These are phyloP conservation scores for Tolypocladium tundrense DNA, from an alignment of 2,329 filamentous ascomycete genomes.

Conservation along the genomic window DNA sequence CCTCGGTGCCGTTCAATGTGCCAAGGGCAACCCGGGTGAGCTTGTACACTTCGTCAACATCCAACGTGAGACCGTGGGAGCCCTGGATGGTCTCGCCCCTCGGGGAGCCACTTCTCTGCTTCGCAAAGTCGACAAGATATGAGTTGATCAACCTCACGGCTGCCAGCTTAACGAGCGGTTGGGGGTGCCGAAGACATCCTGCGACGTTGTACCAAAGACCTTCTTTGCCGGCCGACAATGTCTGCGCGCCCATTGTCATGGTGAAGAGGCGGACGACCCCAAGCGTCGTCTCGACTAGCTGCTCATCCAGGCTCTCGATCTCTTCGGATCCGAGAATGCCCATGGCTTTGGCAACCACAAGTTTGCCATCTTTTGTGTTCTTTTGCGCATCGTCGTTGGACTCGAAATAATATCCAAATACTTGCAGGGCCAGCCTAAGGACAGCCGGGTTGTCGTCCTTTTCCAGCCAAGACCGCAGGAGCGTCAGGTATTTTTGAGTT, in stretches of 20 bases:
- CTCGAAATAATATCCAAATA: slow-evolving; percentile 77
- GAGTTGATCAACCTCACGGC: slow-evolving; percentile 63
- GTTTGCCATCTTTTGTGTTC: slow-evolving; percentile 57
- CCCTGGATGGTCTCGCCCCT: slow-evolving; percentile 52
- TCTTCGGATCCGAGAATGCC: slow-evolving; percentile 45
- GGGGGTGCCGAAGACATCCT: slow-evolving; percentile 59
- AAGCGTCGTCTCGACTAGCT: slow-evolving; percentile 65
- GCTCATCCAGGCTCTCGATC: slow-evolving; percentile 47
- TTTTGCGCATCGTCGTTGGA: slow-evolving; percentile 46
- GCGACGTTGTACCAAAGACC: slow-evolving; percentile 63
- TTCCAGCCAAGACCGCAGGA: slow-evolving; percentile 67
- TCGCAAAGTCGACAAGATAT: slow-evolving; percentile 74
- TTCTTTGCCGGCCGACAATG: slow-evolving; percentile 49
- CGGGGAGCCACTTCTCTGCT: slow-evolving; percentile 38
- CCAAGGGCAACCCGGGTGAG: slow-evolving; percentile 40
- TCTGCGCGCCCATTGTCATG: slow-evolving; percentile 51
- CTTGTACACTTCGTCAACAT: slow-evolving; percentile 51
- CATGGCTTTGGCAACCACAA: slow-evolving; percentile 46
- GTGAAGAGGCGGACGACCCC: slow-evolving; percentile 59
- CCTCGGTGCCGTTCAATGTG: slow-evolving; percentile 49
- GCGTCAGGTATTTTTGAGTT: slow-evolving; percentile 56
- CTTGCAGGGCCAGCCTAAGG: slow-evolving; percentile 63
- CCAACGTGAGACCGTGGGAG: slow-evolving; percentile 60
- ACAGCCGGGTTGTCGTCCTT: slow-evolving; percentile 64
- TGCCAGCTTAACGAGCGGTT: slow-evolving; percentile 65